A percentile compares a stretch with the other conserved stretches of the same genome.
Conservation (phyloP, 1,284 basidiomycete genomes). For the Polyporus tsugae region DNA sequence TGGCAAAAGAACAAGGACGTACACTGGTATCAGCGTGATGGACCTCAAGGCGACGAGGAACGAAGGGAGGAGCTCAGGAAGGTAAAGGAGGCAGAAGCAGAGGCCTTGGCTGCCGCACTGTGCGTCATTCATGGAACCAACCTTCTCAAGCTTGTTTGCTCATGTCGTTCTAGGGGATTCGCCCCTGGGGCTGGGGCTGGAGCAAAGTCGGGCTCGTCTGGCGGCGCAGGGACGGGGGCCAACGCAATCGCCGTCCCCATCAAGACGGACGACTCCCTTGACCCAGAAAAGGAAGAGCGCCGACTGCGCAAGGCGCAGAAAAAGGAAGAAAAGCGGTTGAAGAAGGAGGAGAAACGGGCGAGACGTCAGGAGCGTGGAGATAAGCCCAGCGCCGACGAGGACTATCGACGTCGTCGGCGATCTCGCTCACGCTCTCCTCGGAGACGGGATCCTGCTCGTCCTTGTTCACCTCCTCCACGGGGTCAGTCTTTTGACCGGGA, state of each 20-base stretch:
- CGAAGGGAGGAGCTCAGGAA: slow-evolving; percentile 76
- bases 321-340: slow-evolving; percentile 62
- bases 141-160: neutral
- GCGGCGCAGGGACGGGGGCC: slow-evolving; percentile 46
- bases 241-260: slow-evolving; percentile 42
- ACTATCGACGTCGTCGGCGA: slow-evolving; percentile 17
- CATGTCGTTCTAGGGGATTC: slow-evolving; percentile 59
- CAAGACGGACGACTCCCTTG: slow-evolving; percentile 40
- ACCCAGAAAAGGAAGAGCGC: slow-evolving; percentile 63
- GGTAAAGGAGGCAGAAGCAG: slow-evolving; percentile 88
- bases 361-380: slow-evolving; percentile 42
- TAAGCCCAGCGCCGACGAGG: slow-evolving; percentile 23
- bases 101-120: slow-evolving; percentile 84
- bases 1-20: slow-evolving; percentile 97
- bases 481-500: slow-evolving; percentile 6
- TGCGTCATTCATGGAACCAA: slow-evolving; percentile 45
- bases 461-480: slow-evolving; percentile 51
- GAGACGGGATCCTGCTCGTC: slow-evolving; percentile 47
- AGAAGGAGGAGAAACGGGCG: slow-evolving; percentile 51
- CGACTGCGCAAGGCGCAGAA: slow-evolving; percentile 63
- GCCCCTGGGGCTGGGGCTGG: slow-evolving; percentile 62
- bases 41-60: slow-evolving; percentile 51
- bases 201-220: slow-evolving; percentile 46
- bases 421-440: slow-evolving; percentile 20
- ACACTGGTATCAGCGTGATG: slow-evolving; percentile 89